Conservation (phyloP, 768 basidiomycete genomes). For the Tephrocybe sp. region DNA sequence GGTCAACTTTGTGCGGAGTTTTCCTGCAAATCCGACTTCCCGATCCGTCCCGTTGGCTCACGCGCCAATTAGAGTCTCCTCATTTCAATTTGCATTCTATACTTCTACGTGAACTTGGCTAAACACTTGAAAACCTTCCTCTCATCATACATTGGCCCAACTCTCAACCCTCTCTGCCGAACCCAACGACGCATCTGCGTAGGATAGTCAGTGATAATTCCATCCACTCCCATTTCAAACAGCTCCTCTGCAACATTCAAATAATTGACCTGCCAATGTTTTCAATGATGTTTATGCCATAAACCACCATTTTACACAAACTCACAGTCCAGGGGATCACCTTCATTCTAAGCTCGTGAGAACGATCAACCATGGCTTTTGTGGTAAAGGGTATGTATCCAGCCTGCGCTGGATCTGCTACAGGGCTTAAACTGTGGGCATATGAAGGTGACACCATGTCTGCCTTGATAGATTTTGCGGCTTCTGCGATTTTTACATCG, state of each 20-base stretch:
- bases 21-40: conserved; percentile 31
- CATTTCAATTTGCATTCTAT: not conserved
- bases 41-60: conserved; percentile 39
- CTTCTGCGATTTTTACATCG: conserved; percentile 62
- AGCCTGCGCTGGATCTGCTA: conserved; percentile 40
- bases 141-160: conserved; percentile 61
- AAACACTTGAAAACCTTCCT: conserved; percentile 63
- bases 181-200: conserved; percentile 55
- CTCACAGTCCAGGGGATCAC: conserved; percentile 79
- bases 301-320: conserved; percentile 6
- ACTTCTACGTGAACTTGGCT: conserved; percentile 14
- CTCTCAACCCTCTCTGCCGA: conserved; percentile 48
- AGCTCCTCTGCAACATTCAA: conserved; percentile 63
- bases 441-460: conserved; percentile 67
- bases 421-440: conserved; percentile 35
- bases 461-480: conserved; percentile 63
- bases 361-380: conserved; percentile 63
- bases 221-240: conserved; percentile 63
- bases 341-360: conserved; percentile 60
- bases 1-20: conserved; percentile 31
- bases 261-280: conserved; percentile 51
- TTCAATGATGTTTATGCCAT: not conserved
- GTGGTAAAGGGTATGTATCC: conserved; percentile 62
- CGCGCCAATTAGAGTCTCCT: not conserved
- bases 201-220: conserved; percentile 80